Base-by-base conservation (phyloP, 164 flowering plant species). In the Houttuynia cordata region DNA sequence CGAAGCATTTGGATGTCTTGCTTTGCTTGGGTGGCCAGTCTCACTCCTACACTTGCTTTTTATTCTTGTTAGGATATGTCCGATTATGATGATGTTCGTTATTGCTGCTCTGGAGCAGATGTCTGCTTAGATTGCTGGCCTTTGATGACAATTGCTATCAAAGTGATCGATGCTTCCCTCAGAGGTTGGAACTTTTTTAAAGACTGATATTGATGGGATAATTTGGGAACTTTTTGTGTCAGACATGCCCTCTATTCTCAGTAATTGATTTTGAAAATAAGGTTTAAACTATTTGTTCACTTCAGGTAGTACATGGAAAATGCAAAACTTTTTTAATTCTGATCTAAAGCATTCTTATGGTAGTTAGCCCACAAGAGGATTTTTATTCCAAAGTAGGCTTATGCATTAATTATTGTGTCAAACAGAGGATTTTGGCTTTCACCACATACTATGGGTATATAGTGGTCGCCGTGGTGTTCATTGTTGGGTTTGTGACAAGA, bases 391-490 rank as follows among this genome's bases (percentile, higher is more conserved):
- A 30, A 30, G 6, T 2, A 30, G 37, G 37, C 37, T 30, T 30
- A 30, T 30, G 37, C 49, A 45, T 45, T 17, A 12, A 45, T 45
- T 17, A 8, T 45, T 51, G 19, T 14, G 59, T 37, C 51, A 20
- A 75, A 74, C 86, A 94, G 97, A 86, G 72, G 99, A 94, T 67
- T 91, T 94, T 79, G 96, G 96, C 58, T 91, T 87, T 62, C 75
- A 77, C 67, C 97, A 94, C 73, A 84, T 91, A 69, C 88, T 94
- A 22, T 94, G 99, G 99, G 96, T 85, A 10, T 94, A 77, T 74
- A 94, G 99, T 78, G 99, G 99, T 7, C 84, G 99, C 21, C 93
- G 97, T 70, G 97, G 99, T 72, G 97, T 91, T 62, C 97, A 91
- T 71, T 91, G 99, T 63, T 94, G 99, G 99, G 99, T 94, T 73